A percentile compares a stretch with the other conserved stretches of the same genome.
Conservation (phyloP, 2,329 filamentous ascomycete genomes). For the Colletotrichum cuscutae region DNA sequence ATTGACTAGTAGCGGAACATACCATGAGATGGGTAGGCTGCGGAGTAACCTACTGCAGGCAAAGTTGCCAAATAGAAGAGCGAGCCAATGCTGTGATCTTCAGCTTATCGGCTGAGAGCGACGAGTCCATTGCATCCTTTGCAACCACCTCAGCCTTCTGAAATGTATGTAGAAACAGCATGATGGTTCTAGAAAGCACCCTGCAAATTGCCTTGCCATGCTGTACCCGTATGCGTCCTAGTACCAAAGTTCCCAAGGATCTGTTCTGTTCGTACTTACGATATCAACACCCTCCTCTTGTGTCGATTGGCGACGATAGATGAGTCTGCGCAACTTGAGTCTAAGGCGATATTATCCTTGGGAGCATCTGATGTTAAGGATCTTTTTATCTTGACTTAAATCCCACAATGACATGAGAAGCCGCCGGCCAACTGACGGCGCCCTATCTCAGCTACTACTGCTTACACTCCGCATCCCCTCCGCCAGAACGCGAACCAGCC, state of each 20-base stretch:
- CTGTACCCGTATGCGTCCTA: background rate
- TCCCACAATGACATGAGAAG: background rate
- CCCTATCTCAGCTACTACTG: slow-evolving; percentile 18
- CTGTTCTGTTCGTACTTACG: slow-evolving; percentile 3
- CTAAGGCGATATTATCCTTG: background rate
- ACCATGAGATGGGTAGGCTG: background rate
- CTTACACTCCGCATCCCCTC: slow-evolving; percentile 21
- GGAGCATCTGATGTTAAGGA: background rate
- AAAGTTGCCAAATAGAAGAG: slow-evolving; percentile 5
- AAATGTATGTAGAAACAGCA: background rate
- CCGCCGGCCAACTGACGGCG: background rate
- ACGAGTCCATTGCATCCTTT: background rate
- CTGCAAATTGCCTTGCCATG: background rate
- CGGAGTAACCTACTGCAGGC: background rate
- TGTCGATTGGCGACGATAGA: background rate
- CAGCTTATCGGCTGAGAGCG: background rate
- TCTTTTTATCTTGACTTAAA: background rate
- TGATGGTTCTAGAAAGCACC: slow-evolving; percentile 24
- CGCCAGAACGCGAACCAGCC: slow-evolving; percentile 5
- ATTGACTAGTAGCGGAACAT: slow-evolving; percentile 13
- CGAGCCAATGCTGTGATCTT: background rate
- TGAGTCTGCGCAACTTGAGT: background rate
- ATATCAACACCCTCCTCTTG: background rate
- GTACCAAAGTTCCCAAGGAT: background rate
- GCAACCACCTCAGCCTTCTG: background rate